phyloP scores from a whole-genome alignment of 176 grass and related monocot genomes.

The Carex kokanica region DNA sequence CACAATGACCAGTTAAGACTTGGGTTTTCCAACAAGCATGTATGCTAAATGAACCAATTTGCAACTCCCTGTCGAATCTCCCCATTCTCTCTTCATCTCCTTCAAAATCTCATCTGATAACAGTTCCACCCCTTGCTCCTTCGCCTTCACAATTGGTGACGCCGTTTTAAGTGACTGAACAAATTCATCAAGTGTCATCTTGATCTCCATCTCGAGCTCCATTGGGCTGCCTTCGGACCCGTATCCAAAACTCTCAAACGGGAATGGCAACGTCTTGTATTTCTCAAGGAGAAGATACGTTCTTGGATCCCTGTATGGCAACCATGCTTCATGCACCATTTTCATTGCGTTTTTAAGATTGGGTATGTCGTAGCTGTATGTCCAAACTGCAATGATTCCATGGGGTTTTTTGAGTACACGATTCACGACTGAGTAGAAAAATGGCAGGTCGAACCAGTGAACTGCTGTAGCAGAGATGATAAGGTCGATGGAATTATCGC shows the following conservation, averaged over 20 bases:
- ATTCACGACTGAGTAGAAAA: slow-evolving; percentile 58
- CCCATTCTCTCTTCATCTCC: slow-evolving; percentile 48
- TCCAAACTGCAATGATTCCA: slow-evolving; percentile 65
- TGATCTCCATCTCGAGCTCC: slow-evolving; percentile 48
- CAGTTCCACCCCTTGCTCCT: slow-evolving; percentile 55
- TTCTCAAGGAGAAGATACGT: slow-evolving; percentile 35
- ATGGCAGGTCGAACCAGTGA: slow-evolving; percentile 67
- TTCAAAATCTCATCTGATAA: slow-evolving; percentile 40
- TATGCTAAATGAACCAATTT: slow-evolving; percentile 7
- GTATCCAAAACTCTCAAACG: slow-evolving; percentile 56
- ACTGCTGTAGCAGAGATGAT: slow-evolving; percentile 47
- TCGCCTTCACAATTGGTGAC: slow-evolving; percentile 43
- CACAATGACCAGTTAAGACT: neutral
- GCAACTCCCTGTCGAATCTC: neutral
- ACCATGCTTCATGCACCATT: slow-evolving; percentile 27
- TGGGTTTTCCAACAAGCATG: slow-evolving; percentile 6
- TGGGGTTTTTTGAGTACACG: slow-evolving; percentile 54
- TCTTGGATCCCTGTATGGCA: slow-evolving; percentile 52
- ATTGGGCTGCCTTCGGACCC: slow-evolving; percentile 52
- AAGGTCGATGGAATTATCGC: slow-evolving; percentile 61
- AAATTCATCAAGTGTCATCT: slow-evolving; percentile 51
- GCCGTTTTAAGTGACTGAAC: slow-evolving; percentile 32
- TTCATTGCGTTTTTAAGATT: slow-evolving; percentile 36
- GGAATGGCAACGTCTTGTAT: slow-evolving; percentile 56
- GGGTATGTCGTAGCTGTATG: slow-evolving; percentile 54